Conservation (phyloP, 1,284 basidiomycete species). For the Laetiporus sulphureus region DNA sequence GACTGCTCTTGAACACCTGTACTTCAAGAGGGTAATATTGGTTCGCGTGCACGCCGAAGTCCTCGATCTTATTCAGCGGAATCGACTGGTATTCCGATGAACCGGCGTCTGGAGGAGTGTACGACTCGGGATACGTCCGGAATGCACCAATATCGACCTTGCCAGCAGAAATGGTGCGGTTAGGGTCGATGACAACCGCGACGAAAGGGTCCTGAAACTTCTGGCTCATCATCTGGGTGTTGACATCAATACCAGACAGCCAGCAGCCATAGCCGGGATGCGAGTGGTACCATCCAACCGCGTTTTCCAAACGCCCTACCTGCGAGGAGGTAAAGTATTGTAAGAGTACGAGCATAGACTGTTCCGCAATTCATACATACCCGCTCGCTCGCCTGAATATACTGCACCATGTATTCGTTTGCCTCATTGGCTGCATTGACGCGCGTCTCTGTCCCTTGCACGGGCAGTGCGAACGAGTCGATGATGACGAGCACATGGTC, state of each 20-base stretch:
- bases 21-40: conserved; percentile 94
- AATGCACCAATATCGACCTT: conserved; percentile 99
- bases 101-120: conserved; percentile 68
- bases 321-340: conserved; percentile 22
- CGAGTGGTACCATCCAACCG: conserved; percentile 99
- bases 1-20: conserved; percentile 87
- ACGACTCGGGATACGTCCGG: conserved; percentile 91
- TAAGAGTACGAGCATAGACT: background rate
- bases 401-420: conserved; percentile 98
- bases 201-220: conserved; percentile 95
- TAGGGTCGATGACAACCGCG: conserved; percentile 98
- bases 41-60: conserved; percentile 97
- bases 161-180: conserved; percentile 95
- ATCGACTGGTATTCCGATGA: conserved; percentile 91
- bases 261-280: conserved; percentile 98
- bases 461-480: conserved; percentile 95
- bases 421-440: conserved; percentile 97
- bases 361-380: conserved; percentile 34
- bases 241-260: conserved; percentile 95
- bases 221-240: conserved; percentile 94
- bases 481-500: conserved; percentile 85
- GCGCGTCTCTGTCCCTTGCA: conserved; percentile 98
- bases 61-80: conserved; percentile 91
- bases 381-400: conserved; percentile 73
- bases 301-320: conserved; percentile 82